Evolutionary conservation across 495 filamentous ascomycete genomes (phyloP).

Genomic region (Penicillium paradoxum): DNA sequence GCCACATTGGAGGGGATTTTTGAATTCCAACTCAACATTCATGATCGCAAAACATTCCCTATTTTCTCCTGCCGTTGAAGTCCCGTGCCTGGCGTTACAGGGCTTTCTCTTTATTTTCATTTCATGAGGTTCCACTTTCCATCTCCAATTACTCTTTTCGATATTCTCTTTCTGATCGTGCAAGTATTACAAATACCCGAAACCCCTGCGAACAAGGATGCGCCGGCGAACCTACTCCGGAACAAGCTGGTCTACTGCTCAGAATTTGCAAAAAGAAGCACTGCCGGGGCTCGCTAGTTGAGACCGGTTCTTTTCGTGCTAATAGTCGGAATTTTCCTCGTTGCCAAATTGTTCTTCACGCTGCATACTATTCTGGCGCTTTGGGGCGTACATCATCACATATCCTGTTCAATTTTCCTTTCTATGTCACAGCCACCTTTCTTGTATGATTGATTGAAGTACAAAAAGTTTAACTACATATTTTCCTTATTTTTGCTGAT

Average conservation of each 20-base stretch:
- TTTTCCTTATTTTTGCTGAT: neutral
- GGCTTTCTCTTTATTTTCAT: constrained; percentile 2
- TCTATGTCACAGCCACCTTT: constrained; percentile 10
- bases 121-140: neutral
- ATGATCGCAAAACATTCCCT: constrained; percentile 62
- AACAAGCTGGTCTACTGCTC: neutral
- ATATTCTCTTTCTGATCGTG: neutral
- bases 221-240: neutral
- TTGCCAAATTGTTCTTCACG: neutral
- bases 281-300: neutral
- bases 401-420: neutral
- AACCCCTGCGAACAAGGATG: too few species aligned
- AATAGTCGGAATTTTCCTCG: neutral
- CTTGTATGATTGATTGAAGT: constrained; percentile 21
- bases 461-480: constrained; percentile 21
- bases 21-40: constrained; percentile 62
- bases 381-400: constrained; percentile 9
- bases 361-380: constrained; percentile 19
- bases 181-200: neutral
- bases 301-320: neutral
- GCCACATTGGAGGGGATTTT: constrained; percentile 72
- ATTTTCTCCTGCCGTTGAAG: constrained; percentile 52
- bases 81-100: neutral
- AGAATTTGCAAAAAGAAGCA: neutral
- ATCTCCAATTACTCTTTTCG: neutral